A percentile compares a stretch with the other conserved stretches of the same genome.
phyloP scores from a whole-genome alignment of 768 basidiomycete species.

The Boletus reticuloceps region DNA sequence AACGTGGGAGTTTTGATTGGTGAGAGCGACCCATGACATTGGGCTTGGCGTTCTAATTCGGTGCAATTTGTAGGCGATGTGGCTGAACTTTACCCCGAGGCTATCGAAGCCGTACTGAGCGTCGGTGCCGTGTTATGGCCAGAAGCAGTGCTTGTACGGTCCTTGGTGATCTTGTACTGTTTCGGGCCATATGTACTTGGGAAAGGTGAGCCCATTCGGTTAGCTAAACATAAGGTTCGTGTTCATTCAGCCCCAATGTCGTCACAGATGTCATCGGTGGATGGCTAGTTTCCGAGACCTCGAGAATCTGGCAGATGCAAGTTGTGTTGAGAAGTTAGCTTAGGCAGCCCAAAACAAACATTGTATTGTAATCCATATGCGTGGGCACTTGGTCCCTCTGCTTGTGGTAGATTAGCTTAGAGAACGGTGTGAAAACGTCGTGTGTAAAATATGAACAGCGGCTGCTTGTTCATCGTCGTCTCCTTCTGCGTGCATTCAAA shows the following conservation, averaged over 20 bases:
- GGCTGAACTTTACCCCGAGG: constrained; percentile 12
- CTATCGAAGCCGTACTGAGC: constrained; percentile 11
- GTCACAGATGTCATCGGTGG: constrained; percentile 11
- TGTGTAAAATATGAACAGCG: neutral
- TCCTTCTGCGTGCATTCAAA: too few species aligned
- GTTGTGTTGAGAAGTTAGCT: neutral
- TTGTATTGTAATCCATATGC: neutral
- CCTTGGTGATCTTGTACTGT: constrained; percentile 13
- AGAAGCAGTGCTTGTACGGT: constrained; percentile 9
- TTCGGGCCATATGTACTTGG: constrained; percentile 14
- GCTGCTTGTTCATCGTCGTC: neutral
- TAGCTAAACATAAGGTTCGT: neutral
- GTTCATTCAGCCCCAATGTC: neutral
- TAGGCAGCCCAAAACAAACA: neutral
- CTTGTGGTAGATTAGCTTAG: too few species aligned
- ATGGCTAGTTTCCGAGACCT: constrained; percentile 3
- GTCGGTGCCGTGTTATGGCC: constrained; percentile 4
- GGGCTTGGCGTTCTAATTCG: neutral
- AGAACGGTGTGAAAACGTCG: neutral
- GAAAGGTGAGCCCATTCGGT: constrained; percentile 1
- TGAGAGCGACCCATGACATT: neutral
- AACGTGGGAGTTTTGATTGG: constrained; percentile 9
- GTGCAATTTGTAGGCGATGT: constrained; percentile 8
- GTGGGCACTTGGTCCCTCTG: too few species aligned
- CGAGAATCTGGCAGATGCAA: neutral